Percentiles rank a stretch among this genome's conserved stretches.
These are phyloP conservation scores for Dittrichia graveolens DNA, from an alignment of 129 eudicot species.

Conservation along the genomic window DNA sequence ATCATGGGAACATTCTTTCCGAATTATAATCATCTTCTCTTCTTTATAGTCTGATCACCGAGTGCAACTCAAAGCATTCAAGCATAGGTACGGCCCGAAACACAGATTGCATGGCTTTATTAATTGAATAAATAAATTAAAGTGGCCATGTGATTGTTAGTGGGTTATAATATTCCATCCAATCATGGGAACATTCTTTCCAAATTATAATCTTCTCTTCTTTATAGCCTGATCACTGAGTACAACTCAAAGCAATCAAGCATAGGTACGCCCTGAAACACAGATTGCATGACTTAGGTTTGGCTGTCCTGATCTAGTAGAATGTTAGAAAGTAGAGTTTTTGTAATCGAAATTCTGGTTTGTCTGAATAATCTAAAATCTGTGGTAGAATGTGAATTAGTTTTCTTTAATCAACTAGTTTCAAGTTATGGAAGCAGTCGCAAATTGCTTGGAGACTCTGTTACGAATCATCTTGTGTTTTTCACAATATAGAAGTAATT, in stretches of 20 bases:
- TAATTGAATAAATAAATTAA: background rate
- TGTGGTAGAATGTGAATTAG: no score
- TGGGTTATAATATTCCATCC: background rate
- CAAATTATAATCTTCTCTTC: background rate
- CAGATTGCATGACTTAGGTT: background rate
- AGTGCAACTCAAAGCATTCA: background rate
- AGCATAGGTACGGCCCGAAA: background rate
- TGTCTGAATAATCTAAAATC: background rate
- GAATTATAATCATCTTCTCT: background rate
- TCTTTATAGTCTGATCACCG: background rate
- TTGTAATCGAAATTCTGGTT: background rate
- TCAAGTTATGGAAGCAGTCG: background rate
- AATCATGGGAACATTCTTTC: background rate
- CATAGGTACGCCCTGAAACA: background rate
- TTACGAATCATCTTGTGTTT: slow-evolving; percentile 8
- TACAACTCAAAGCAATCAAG: background rate
- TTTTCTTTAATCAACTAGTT: background rate
- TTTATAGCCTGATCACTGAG: background rate
- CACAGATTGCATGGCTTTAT: background rate
- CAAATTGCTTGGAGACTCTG: background rate
- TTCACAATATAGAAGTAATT: background rate
- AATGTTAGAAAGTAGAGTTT: background rate
- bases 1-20: background rate
- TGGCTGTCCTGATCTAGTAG: background rate
- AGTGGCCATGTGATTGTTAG: background rate